These are phyloP conservation scores for Colletotrichum sansevieriae DNA, from an alignment of 2,329 filamentous ascomycete species.

Conservation along the genomic window DNA sequence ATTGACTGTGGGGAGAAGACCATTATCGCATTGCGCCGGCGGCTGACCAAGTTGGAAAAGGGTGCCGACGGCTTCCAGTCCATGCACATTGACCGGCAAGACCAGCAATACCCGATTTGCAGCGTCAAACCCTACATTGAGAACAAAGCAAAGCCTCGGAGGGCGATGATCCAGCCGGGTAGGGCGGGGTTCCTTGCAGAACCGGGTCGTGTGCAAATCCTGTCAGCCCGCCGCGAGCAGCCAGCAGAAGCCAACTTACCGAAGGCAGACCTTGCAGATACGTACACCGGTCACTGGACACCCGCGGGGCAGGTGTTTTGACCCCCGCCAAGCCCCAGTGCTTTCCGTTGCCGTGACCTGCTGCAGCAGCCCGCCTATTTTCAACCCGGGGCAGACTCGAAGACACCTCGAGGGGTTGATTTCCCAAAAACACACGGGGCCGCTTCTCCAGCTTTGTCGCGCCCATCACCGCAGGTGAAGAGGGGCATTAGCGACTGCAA, in stretches of 20 bases:
- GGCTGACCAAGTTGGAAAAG: constrained; percentile 14
- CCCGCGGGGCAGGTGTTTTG: constrained; percentile 35
- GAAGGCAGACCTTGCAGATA: constrained; percentile 21
- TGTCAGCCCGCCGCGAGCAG: constrained; percentile 25
- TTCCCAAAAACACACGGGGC: constrained; percentile 7
- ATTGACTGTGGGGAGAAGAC: constrained; percentile 6
- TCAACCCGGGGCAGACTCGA: constrained; percentile 23
- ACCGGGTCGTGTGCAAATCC: constrained; percentile 30
- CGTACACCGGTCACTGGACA: constrained; percentile 21
- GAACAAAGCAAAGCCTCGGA: constrained; percentile 15
- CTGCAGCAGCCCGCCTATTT: constrained; percentile 24
- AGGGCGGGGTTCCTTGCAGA: constrained; percentile 35
- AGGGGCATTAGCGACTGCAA: constrained; percentile 21
- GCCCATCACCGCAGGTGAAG: constrained; percentile 6
- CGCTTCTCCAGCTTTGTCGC: constrained; percentile 29
- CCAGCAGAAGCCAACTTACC: constrained; percentile 5
- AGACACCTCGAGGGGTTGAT: constrained; percentile 22
- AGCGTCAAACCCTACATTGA: constrained; percentile 35
- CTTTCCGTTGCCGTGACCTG: constrained; percentile 26
- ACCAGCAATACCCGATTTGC: constrained; percentile 30
- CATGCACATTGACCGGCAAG: constrained; percentile 8
- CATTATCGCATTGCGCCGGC: constrained; percentile 22
- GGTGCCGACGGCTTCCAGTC: constrained; percentile 17
- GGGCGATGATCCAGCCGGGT: constrained; percentile 18
- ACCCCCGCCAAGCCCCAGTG: constrained; percentile 38